Base-by-base conservation (phyloP, 1,139 yeast genomes). In the Geotrichum siamense region DNA sequence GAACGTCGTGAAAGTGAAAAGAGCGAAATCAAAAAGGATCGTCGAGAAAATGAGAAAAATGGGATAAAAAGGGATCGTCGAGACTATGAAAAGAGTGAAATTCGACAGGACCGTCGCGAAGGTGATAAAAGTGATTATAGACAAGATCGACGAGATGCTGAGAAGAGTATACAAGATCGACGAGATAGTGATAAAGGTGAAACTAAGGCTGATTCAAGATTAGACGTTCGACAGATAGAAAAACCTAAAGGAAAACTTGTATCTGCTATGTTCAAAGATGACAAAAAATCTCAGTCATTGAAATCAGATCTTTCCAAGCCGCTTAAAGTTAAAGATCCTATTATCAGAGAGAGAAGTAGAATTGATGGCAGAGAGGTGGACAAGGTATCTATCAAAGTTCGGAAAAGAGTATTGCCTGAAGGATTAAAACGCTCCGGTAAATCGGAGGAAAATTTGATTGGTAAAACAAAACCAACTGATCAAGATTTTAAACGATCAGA, bases 241-340 rank as follows among this genome's bases (percentile, higher is more conserved):
- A 43, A 34, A 25, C 13, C 43, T 4, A 39, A 29, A 23, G 43
- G 40, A 5, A 43, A 43, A 23, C 15, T 43, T n/a, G 37, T 43
- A 17, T 39, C 46, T 5, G 43, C 46, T 2, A 32, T 43, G 21
- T 43, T 43, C 32, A 43, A 34, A 35, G 41, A 43, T n/a, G 35
- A 38, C 13, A 38, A 38, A 38, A 19, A 31, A 13, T 20, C 27
- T 19, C 17, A n/a, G n/a, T n/a, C 13, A 2, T 27, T 20, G 12
- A 25, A 35, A 12, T 22, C 20, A 35, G 29, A 35, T 2, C 19
- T 21, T 10, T 22, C 23, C 6, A 21, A 22, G 17, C 3, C 16
- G 16, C 13, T n/a, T 16, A 32, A 32, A 23, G 21, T 17, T 3
- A 21, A 31, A 12, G 21, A 31, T 16, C 20, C 22, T 8, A 32